These are phyloP conservation scores for Physcomitrellopsis africana DNA, from an alignment of 225 moss, liverwort and hornwort species.

Conservation along the genomic window DNA sequence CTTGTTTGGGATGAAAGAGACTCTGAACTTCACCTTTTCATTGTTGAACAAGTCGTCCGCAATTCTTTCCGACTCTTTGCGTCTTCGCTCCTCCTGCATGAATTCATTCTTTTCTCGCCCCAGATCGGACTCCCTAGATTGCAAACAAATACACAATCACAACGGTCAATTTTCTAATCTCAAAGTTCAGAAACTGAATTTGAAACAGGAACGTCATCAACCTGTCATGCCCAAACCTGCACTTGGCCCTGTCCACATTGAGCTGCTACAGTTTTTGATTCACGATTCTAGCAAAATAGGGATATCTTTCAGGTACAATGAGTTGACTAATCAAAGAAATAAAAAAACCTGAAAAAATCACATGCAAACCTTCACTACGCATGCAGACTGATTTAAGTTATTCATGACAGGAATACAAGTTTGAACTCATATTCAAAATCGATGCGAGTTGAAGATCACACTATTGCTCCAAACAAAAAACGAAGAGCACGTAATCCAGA, in stretches of 20 bases:
- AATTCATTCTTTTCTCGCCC: constrained; percentile 70
- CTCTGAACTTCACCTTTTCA: constrained; percentile 54
- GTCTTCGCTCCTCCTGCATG: constrained; percentile 71
- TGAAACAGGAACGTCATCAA: neutral
- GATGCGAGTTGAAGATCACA: neutral
- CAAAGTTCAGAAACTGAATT: constrained; percentile 12
- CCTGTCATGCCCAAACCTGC: neutral
- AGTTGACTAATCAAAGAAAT: neutral
- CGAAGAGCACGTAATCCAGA: neutral
- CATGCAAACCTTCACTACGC: neutral
- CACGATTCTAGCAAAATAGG: neutral
- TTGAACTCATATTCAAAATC: neutral
- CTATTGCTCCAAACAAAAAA: neutral
- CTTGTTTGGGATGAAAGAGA: neutral
- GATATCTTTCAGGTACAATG: neutral
- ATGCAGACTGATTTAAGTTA: neutral
- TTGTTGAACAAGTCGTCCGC: constrained; percentile 84
- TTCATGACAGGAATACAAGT: neutral
- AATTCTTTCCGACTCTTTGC: constrained; percentile 66
- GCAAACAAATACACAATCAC: constrained; percentile 1
- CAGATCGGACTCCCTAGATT: constrained; percentile 70
- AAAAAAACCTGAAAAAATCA: neutral
- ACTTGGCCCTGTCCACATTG: neutral
- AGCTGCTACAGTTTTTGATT: neutral
- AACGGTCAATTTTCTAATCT: constrained; percentile 19